phyloP scores from a whole-genome alignment of 23 red algal species.

The Gracilaria gracilis region DNA sequence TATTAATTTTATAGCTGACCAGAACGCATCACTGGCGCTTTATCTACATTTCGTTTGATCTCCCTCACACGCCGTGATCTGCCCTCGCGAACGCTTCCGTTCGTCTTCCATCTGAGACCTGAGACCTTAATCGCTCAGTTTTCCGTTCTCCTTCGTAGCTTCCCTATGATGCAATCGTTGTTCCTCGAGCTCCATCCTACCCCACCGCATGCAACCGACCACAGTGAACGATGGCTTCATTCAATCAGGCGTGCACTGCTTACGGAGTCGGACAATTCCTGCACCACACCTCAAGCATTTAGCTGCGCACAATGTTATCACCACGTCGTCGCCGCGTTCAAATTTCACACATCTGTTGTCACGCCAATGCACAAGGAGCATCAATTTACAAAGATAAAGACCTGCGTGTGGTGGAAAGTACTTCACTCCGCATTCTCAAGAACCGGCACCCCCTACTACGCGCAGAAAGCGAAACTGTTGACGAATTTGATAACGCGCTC shows the following conservation, averaged over 20 bases:
- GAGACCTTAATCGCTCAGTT: too few relatives aligned
- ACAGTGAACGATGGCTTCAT: neutral
- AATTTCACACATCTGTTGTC: neutral
- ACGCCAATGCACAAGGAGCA: constrained; percentile 8
- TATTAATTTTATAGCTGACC: too few relatives aligned
- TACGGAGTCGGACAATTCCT: neutral
- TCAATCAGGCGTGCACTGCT: neutral
- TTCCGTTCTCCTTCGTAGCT: too few relatives aligned
- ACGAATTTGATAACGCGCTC: constrained; percentile 65
- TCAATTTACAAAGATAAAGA: constrained; percentile 53
- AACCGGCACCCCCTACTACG: constrained; percentile 86
- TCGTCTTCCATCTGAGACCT: too few relatives aligned
- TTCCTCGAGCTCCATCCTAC: too few relatives aligned
- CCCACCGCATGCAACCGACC: neutral
- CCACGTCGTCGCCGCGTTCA: constrained; percentile 10
- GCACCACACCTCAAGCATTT: neutral
- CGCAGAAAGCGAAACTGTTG: constrained; percentile 70
- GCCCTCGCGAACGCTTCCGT: too few relatives aligned
- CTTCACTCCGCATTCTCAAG: constrained; percentile 71
- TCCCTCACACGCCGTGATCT: too few relatives aligned
- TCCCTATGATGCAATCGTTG: too few relatives aligned
- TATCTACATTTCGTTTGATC: too few relatives aligned
- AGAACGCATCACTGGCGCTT: too few relatives aligned
- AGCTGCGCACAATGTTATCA: neutral
- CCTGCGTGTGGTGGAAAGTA: too few relatives aligned